phyloP scores from a whole-genome alignment of 495 filamentous ascomycete species.

The Rhypophila decipiens region DNA sequence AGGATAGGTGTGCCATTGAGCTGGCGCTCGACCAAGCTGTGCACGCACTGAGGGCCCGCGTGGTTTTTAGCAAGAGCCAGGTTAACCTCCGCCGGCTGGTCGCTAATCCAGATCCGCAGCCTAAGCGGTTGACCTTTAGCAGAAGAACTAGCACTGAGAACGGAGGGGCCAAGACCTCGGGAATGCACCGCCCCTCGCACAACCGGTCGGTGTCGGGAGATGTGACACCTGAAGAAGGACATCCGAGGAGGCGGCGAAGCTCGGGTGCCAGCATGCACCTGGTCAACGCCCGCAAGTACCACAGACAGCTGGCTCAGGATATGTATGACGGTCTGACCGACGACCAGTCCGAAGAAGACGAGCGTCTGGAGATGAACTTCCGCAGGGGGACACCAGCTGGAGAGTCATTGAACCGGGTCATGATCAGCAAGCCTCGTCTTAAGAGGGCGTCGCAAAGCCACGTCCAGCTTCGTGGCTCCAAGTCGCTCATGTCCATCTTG shows the following conservation, averaged over 20 bases:
- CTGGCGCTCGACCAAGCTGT: constrained; percentile 80
- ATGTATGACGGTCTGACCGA: constrained; percentile 22
- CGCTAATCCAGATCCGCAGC: constrained; percentile 17
- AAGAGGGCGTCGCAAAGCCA: constrained; percentile 24
- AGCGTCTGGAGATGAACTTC: constrained; percentile 31
- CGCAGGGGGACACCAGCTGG: constrained; percentile 9
- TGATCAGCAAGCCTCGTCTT: constrained; percentile 16
- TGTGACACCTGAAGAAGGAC: constrained; percentile 4
- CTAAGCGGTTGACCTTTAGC: background rate
- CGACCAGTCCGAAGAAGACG: constrained; percentile 36
- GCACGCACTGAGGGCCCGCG: constrained; percentile 63
- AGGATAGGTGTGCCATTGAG: constrained; percentile 81
- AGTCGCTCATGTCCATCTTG: background rate
- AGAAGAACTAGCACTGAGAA: constrained; percentile 7
- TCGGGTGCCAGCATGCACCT: constrained; percentile 24
- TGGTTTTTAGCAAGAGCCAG: constrained; percentile 74
- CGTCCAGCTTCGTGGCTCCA: constrained; percentile 14
- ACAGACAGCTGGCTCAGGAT: constrained; percentile 12
- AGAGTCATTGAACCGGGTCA: background rate
- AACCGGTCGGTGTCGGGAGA: constrained; percentile 9
- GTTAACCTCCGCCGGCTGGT: constrained; percentile 50
- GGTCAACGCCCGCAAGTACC: constrained; percentile 19
- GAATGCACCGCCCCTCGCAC: background rate
- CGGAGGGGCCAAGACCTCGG: background rate
- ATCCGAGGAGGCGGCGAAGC: constrained; percentile 13